Conservation (phyloP, 179 eudicot genomes). For the Silene noctiflora region DNA sequence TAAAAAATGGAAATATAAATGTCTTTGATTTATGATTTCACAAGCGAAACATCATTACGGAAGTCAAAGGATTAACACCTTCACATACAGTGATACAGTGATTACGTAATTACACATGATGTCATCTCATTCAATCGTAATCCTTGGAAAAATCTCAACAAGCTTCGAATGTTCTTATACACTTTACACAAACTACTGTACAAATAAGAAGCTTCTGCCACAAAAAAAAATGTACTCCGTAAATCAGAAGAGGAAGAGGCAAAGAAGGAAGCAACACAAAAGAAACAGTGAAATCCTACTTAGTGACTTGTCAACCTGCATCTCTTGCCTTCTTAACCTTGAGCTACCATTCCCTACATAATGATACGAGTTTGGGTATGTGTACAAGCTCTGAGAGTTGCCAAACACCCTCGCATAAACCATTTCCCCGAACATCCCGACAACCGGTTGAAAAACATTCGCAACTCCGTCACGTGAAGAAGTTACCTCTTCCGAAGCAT, state of each 20-base stretch:
- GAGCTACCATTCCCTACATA: conserved; percentile 34
- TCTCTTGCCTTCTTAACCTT: conserved; percentile 64
- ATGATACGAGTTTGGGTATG: conserved; percentile 58
- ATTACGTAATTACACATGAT: neutral
- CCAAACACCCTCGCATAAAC: conserved; percentile 67
- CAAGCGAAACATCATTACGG: too few species aligned
- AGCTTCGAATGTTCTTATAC: neutral
- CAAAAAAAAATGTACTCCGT: conserved; percentile 7
- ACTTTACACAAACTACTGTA: conserved; percentile 26
- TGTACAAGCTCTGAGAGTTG: conserved; percentile 45
- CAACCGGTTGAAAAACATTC: conserved; percentile 33
- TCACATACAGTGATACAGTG: neutral
- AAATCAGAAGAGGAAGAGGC: conserved; percentile 60
- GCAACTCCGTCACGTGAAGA: conserved; percentile 31
- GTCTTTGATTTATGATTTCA: too few species aligned
- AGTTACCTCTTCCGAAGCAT: conserved; percentile 28
- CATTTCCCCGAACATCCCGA: conserved; percentile 76
- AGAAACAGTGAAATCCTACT: conserved; percentile 62
- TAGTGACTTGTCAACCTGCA: conserved; percentile 61
- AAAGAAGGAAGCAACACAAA: conserved; percentile 56
- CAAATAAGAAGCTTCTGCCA: conserved; percentile 12
- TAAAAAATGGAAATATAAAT: too few species aligned
- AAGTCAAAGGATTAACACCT: too few species aligned
- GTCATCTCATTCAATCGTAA: neutral
- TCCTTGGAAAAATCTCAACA: neutral